Evolutionary conservation across 371 early-diverging fungal species (phyloP).

Genomic region (Blakeslea trispora): DNA sequence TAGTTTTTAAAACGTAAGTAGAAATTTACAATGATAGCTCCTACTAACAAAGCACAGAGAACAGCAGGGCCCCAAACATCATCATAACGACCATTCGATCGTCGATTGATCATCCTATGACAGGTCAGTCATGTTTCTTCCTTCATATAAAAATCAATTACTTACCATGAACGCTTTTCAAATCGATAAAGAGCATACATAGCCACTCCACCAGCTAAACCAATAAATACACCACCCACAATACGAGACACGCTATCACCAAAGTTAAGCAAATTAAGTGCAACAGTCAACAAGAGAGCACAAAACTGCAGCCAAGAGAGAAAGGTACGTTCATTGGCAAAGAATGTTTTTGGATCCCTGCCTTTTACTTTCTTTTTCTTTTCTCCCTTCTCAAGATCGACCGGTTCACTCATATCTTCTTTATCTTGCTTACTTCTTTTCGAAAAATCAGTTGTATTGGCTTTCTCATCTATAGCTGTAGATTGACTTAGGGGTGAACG

Average conservation of each 20-base stretch:
- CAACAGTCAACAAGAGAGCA: conserved; percentile 75
- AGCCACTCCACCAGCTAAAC: conserved; percentile 77
- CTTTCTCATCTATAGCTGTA: background rate
- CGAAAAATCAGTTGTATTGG: background rate
- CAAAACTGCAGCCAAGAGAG: conserved; percentile 88
- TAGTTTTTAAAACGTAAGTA: conserved; percentile 35
- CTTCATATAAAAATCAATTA: background rate
- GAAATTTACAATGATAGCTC: conserved; percentile 49
- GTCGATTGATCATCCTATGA: conserved; percentile 57
- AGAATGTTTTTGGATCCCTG: conserved; percentile 95
- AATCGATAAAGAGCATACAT: conserved; percentile 89
- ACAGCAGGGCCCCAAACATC: conserved; percentile 78
- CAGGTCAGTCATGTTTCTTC: too few relatives aligned
- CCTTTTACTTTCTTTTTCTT: conserved; percentile 9
- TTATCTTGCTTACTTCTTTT: background rate
- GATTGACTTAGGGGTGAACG: too few relatives aligned
- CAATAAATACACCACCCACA: conserved; percentile 78
- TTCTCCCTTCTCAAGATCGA: conserved; percentile 17
- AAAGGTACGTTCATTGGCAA: conserved; percentile 99
- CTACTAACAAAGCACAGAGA: conserved; percentile 83
- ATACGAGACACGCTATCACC: conserved; percentile 72
- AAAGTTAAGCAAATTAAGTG: conserved; percentile 88
- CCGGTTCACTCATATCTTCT: conserved; percentile 11
- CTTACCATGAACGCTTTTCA: conserved; percentile 80
- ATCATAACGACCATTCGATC: conserved; percentile 62